These are phyloP conservation scores for Biscogniauxia marginata DNA, from an alignment of 2,329 filamentous ascomycete genomes.

Conservation along the genomic window DNA sequence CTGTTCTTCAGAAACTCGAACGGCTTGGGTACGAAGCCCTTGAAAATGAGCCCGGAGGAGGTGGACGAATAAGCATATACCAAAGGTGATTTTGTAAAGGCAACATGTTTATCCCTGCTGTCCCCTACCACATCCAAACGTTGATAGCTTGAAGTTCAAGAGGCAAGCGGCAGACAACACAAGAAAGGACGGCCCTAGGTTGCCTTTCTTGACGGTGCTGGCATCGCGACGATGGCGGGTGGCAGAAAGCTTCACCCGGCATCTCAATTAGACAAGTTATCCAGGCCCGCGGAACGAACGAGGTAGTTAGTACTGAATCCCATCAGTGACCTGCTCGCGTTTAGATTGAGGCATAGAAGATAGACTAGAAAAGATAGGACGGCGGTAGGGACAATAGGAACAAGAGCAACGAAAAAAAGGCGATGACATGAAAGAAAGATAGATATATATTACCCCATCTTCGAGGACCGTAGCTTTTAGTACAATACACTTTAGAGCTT, in stretches of 20 bases:
- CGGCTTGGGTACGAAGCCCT: slow-evolving; percentile 65
- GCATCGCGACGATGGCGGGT: not conserved
- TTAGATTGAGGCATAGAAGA: not conserved
- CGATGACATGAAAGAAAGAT: not conserved
- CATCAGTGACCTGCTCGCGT: not conserved
- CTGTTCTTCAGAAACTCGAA: slow-evolving; percentile 96
- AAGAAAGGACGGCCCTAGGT: not conserved
- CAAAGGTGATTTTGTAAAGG: not conserved
- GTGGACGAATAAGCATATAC: not conserved
- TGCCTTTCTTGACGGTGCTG: not conserved
- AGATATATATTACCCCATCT: not conserved
- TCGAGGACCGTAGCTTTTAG: not conserved
- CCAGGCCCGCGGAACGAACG: not conserved
- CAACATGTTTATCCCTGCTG: not conserved
- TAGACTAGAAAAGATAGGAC: not conserved
- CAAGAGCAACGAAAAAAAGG: not conserved
- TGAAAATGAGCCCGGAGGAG: slow-evolving; percentile 30
- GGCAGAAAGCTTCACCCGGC: not conserved
- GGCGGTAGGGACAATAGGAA: no score
- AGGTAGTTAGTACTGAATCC: not conserved
- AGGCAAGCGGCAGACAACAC: not conserved
- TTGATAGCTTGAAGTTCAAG: not conserved
- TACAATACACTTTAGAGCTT: no score
- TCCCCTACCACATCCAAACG: not conserved
- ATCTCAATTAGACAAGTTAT: not conserved